Percentiles rank a stretch among this genome's conserved stretches.
phyloP scores from a whole-genome alignment of 2,329 filamentous ascomycete genomes.

The Polychaeton citri region DNA sequence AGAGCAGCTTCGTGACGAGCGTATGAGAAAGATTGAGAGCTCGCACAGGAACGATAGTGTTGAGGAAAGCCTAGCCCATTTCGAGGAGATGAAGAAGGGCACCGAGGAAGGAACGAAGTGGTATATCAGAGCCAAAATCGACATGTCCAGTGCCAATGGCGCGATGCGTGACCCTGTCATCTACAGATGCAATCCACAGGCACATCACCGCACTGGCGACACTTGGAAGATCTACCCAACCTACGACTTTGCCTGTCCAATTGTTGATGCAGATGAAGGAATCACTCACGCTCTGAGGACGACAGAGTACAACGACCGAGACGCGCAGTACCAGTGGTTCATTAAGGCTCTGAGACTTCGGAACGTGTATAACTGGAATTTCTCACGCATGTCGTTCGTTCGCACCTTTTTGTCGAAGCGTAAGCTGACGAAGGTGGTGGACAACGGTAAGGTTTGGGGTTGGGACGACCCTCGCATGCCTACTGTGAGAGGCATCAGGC shows the following conservation, averaged over 20 bases:
- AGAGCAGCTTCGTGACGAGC: slow-evolving; percentile 73
- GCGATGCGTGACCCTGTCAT: slow-evolving; percentile 94
- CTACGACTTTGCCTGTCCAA: slow-evolving; percentile 75
- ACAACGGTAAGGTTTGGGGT: slow-evolving; percentile 61
- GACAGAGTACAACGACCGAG: slow-evolving; percentile 78
- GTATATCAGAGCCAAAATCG: slow-evolving; percentile 93
- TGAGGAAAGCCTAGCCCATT: slow-evolving; percentile 74
- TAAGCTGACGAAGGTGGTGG: slow-evolving; percentile 73
- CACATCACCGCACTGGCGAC: slow-evolving; percentile 65
- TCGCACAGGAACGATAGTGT: slow-evolving; percentile 62
- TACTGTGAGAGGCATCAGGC: slow-evolving; percentile 64
- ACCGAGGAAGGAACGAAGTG: slow-evolving; percentile 65
- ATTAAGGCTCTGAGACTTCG: slow-evolving; percentile 59
- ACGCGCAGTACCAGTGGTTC: slow-evolving; percentile 81
- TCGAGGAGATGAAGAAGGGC: slow-evolving; percentile 87
- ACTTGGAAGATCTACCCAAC: slow-evolving; percentile 80
- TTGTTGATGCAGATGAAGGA: slow-evolving; percentile 68
- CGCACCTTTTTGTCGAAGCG: slow-evolving; percentile 73
- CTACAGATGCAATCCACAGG: slow-evolving; percentile 72
- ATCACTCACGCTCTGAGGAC: slow-evolving; percentile 73
- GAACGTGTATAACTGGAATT: slow-evolving; percentile 74
- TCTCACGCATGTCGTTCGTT: slow-evolving; percentile 73
- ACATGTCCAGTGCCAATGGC: slow-evolving; percentile 83
- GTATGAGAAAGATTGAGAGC: slow-evolving; percentile 72
- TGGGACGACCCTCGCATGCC: slow-evolving; percentile 86